Percentiles rank a stretch among this genome's conserved stretches.
phyloP scores from a whole-genome alignment of 2,329 filamentous ascomycete genomes.

The Arthrinium puccinioides region DNA sequence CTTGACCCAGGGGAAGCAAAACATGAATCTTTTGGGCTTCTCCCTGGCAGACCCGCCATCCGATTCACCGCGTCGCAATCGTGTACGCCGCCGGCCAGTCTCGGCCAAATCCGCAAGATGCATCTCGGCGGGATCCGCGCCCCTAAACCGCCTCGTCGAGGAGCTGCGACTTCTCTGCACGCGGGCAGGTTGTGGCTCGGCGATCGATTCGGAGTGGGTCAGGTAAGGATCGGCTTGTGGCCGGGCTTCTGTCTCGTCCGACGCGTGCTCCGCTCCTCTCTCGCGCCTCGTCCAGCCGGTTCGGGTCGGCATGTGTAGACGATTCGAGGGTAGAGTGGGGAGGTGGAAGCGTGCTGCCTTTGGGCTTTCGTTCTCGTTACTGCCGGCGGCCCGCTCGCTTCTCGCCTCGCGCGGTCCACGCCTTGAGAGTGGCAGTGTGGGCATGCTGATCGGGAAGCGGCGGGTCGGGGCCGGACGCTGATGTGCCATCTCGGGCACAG shows the following conservation, averaged over 20 bases:
- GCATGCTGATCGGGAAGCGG: neutral
- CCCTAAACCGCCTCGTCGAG: slow-evolving; percentile 23
- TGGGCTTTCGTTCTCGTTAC: slow-evolving; percentile 26
- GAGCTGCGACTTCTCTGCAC: slow-evolving; percentile 7
- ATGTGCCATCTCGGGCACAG: neutral
- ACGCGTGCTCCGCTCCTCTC: neutral
- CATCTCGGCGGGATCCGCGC: slow-evolving; percentile 40
- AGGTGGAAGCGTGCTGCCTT: slow-evolving; percentile 38
- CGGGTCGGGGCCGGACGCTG: neutral
- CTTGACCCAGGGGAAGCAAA: slow-evolving; percentile 48
- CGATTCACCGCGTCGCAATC: slow-evolving; percentile 12
- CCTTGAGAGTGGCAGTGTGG: too few relatives aligned
- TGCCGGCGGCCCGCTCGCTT: neutral
- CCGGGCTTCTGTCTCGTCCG: neutral
- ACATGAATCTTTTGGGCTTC: slow-evolving; percentile 36
- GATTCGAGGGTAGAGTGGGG: slow-evolving; percentile 31
- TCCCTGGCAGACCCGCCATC: slow-evolving; percentile 2
- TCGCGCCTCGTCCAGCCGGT: slow-evolving; percentile 26
- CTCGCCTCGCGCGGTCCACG: too few relatives aligned
- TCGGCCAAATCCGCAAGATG: slow-evolving; percentile 37
- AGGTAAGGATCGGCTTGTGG: neutral
- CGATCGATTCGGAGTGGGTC: slow-evolving; percentile 5
- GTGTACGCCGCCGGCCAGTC: slow-evolving; percentile 26
- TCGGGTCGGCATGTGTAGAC: slow-evolving; percentile 33
- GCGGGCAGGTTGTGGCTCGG: slow-evolving; percentile 15